A percentile compares a stretch with the other conserved stretches of the same genome.
Conservation (phyloP, 1,139 yeast genomes). For the Arxiozyma telluris region DNA sequence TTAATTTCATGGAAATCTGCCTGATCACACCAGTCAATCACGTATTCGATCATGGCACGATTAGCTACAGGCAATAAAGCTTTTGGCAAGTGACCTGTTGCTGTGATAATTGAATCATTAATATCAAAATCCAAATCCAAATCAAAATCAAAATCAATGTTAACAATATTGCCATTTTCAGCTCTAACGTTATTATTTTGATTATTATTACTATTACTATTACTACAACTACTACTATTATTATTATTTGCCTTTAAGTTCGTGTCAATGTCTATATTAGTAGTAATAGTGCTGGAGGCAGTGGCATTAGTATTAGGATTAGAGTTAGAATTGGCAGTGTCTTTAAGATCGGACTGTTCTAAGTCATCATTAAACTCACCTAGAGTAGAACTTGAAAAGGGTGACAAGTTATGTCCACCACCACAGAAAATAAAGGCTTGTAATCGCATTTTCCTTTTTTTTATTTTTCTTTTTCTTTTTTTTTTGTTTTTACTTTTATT, state of each 20-base stretch:
- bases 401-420: slow-evolving; percentile 61
- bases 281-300: no score
- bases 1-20: slow-evolving; percentile 66
- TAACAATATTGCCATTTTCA: not conserved
- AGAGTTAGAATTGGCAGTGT: slow-evolving; percentile 18
- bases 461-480: not conserved
- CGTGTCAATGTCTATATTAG: not conserved
- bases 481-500: no score
- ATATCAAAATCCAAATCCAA: not conserved
- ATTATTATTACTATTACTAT: slow-evolving; percentile 18
- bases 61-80: slow-evolving; percentile 87
- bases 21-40: slow-evolving; percentile 84
- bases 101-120: slow-evolving; percentile 1
- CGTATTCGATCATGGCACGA: slow-evolving; percentile 81
- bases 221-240: not conserved
- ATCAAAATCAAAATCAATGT: not conserved
- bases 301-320: not conserved
- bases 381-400: slow-evolving; percentile 47
- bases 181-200: not conserved
- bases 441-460: slow-evolving; percentile 30
- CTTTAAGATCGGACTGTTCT: not conserved
- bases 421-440: slow-evolving; percentile 91
- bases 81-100: slow-evolving; percentile 51
- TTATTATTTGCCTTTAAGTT: not conserved
- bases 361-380: slow-evolving; percentile 1